Percentiles rank a stretch among this genome's conserved stretches.
phyloP scores from a whole-genome alignment of 1,284 basidiomycete genomes.

The Apiotrichum gamsii region DNA sequence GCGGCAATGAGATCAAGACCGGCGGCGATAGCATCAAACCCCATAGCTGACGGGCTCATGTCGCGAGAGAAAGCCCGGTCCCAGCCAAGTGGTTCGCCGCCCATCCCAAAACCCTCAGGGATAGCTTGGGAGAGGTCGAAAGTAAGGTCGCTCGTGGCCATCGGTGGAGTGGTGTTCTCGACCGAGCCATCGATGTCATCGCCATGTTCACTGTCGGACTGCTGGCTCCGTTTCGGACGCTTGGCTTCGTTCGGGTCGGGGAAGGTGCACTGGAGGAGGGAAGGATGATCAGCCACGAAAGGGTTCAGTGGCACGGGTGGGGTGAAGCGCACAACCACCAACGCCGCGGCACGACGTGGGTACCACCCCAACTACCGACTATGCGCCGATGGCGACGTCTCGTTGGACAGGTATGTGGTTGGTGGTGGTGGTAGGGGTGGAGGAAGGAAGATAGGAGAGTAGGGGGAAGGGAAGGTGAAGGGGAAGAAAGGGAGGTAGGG shows the following conservation, averaged over 20 bases:
- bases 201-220: conserved; percentile 6
- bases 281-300: too few species aligned
- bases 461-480: too few species aligned
- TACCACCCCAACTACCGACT: too few species aligned
- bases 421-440: too few species aligned
- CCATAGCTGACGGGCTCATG: neutral
- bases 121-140: conserved; percentile 10
- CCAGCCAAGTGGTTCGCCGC: conserved; percentile 7
- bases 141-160: neutral
- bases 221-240: conserved; percentile 8
- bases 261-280: conserved; percentile 3
- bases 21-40: neutral
- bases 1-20: neutral
- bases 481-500: too few species aligned
- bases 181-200: neutral
- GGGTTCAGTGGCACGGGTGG: too few species aligned
- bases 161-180: neutral
- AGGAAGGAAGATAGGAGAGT: too few species aligned
- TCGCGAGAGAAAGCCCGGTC: conserved; percentile 6
- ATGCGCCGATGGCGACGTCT: too few species aligned
- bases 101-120: conserved; percentile 12
- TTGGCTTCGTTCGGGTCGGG: conserved; percentile 6
- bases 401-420: too few species aligned
- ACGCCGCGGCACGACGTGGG: too few species aligned
- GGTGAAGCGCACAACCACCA: too few species aligned